A percentile compares a stretch with the other conserved stretches of the same genome.
These are phyloP conservation scores for Ettlia oleoabundans DNA, from an alignment of 139 green algal species.

Conservation along the genomic window DNA sequence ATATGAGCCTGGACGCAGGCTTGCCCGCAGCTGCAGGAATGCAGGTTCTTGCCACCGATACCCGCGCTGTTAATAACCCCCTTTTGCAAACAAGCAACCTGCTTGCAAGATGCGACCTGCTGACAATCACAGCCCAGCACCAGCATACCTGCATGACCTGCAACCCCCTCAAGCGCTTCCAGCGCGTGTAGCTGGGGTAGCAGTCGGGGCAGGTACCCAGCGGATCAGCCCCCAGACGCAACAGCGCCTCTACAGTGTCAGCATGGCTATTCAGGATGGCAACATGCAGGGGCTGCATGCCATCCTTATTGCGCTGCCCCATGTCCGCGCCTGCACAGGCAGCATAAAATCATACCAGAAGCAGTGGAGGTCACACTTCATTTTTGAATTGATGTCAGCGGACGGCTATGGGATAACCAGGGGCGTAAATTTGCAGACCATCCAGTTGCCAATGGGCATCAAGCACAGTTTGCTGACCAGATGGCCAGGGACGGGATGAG, in stretches of 20 bases:
- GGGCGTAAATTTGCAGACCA: no score
- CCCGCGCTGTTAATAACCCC: no score
- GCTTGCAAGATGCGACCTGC: not conserved
- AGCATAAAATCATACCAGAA: not conserved
- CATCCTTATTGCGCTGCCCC: slow-evolving; percentile 1
- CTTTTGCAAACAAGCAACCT: not conserved
- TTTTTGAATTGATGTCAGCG: not conserved
- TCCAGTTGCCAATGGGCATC: no score
- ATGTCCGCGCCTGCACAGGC: slow-evolving; percentile 15
- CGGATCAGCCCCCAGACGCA: slow-evolving; percentile 21
- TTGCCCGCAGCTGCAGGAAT: no score
- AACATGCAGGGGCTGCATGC: slow-evolving; percentile 26
- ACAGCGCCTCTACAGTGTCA: not conserved
- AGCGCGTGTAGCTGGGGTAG: slow-evolving; percentile 20
- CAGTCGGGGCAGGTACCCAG: slow-evolving; percentile 12
- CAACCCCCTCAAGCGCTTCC: slow-evolving; percentile 14
- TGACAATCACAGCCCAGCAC: not conserved
- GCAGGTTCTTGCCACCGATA: no score
- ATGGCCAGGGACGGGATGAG: no score
- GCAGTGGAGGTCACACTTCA: not conserved
- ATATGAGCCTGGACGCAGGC: no score
- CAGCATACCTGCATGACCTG: slow-evolving; percentile 19
- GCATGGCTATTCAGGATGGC: not conserved
- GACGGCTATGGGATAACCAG: no score
- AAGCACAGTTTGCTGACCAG: no score